Conservation (phyloP, 352 stramenopile species). For the Discostella stelligera region DNA sequence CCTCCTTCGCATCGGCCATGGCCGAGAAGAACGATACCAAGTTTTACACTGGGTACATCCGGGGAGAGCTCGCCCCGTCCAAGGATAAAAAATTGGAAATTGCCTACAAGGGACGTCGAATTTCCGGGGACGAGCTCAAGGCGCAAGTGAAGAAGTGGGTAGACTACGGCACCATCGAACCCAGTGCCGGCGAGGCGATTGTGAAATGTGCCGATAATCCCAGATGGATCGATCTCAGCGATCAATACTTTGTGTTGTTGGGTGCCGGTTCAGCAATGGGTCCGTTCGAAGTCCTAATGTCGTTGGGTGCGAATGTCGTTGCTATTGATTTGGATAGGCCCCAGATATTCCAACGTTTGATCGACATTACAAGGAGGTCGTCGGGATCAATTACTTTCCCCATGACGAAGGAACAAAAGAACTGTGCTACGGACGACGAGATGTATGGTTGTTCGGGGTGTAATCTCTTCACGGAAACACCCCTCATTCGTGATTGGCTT, state of each 20-base stretch:
- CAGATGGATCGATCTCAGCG: constrained; percentile 81
- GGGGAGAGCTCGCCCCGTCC: constrained; percentile 53
- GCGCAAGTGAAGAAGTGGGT: constrained; percentile 85
- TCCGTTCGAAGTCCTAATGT: constrained; percentile 84
- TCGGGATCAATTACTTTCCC: constrained; percentile 86
- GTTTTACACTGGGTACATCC: constrained; percentile 83
- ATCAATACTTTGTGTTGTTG: constrained; percentile 87
- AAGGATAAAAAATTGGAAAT: constrained; percentile 66
- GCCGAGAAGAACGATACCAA: constrained; percentile 57
- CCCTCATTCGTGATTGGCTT: constrained; percentile 87
- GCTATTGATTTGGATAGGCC: constrained; percentile 85
- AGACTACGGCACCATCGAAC: constrained; percentile 86
- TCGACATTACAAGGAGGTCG: constrained; percentile 78
- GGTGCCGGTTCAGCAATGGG: constrained; percentile 87
- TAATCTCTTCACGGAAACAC: constrained; percentile 87
- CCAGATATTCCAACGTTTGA: constrained; percentile 85
- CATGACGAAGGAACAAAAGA: constrained; percentile 65
- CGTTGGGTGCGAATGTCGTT: constrained; percentile 86
- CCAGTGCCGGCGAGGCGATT: constrained; percentile 83
- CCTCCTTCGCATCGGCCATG: constrained; percentile 82
- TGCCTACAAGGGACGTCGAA: constrained; percentile 83
- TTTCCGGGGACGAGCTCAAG: constrained; percentile 78
- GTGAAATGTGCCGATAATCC: constrained; percentile 81
- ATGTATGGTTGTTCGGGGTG: constrained; percentile 76
- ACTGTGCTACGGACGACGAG: constrained; percentile 66